These are phyloP conservation scores for Taiozyma sp. DNA, from an alignment of 1,139 yeast genomes.

Conservation along the genomic window DNA sequence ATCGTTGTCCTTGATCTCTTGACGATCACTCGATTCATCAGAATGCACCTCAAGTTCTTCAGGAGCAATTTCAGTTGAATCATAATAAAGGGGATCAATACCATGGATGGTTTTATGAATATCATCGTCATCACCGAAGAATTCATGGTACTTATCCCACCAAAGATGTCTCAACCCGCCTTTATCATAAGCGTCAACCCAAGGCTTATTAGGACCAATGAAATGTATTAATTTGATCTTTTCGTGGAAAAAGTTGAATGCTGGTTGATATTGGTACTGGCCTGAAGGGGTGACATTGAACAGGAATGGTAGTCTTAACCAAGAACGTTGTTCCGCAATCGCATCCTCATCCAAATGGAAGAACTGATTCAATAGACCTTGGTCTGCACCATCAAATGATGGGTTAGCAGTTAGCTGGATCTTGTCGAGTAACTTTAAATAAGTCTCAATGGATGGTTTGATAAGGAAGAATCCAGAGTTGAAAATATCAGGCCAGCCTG, in stretches of 20 bases:
- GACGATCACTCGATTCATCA: not conserved
- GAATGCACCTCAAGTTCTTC: not conserved
- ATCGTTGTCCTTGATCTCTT: conserved; percentile 3
- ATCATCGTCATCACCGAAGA: conserved; percentile 13
- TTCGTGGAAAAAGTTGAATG: conserved; percentile 54
- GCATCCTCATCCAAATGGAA: conserved; percentile 40
- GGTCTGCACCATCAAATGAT: conserved; percentile 94
- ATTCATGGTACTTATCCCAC: conserved; percentile 21
- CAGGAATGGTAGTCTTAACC: conserved; percentile 75
- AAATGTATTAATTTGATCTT: conserved; percentile 69
- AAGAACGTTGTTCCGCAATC: conserved; percentile 20
- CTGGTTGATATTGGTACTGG: conserved; percentile 85
- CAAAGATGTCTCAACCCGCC: conserved; percentile 16
- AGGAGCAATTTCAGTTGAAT: conserved; percentile 1
- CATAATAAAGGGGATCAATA: conserved; percentile 16
- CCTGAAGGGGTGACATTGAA: conserved; percentile 83
- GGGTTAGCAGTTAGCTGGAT: conserved; percentile 30
- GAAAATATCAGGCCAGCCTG: conserved; percentile 95
- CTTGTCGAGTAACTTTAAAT: conserved; percentile 37
- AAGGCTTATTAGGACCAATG: conserved; percentile 81
- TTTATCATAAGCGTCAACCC: conserved; percentile 38
- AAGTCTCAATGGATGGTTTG: conserved; percentile 50
- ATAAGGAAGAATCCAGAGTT: conserved; percentile 82
- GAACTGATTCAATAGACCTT: conserved; percentile 82
- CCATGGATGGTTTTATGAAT: conserved; percentile 19